Percentiles rank a stretch among this genome's conserved stretches.
Conservation (phyloP, 2,329 filamentous ascomycete species). For the Plectosphaerella cucumerina region DNA sequence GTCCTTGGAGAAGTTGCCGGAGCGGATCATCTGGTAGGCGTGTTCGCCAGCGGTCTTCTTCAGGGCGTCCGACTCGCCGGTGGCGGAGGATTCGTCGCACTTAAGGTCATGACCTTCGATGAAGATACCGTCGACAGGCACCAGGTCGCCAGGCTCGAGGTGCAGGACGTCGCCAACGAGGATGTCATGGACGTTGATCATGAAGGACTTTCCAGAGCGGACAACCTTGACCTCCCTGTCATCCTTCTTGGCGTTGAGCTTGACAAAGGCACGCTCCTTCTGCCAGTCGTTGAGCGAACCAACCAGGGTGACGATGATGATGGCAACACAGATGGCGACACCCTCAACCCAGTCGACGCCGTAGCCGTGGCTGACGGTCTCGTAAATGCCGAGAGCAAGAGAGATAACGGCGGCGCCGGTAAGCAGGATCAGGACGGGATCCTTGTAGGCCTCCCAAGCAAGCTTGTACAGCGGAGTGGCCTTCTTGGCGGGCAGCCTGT, state of each 20-base stretch:
- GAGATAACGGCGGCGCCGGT: conserved; percentile 63
- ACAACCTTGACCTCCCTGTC: conserved; percentile 63
- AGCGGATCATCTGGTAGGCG: conserved; percentile 51
- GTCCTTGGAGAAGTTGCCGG: conserved; percentile 38
- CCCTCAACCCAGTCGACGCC: conserved; percentile 64
- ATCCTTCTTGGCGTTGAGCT: conserved; percentile 58
- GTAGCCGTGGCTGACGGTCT: conserved; percentile 52
- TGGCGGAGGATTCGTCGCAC: conserved; percentile 71
- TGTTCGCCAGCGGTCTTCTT: conserved; percentile 60
- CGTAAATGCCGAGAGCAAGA: conserved; percentile 62
- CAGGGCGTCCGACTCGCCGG: conserved; percentile 69
- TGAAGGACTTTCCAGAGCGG: conserved; percentile 59
- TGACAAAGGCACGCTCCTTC: conserved; percentile 62
- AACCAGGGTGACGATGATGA: conserved; percentile 59
- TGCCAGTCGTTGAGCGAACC: conserved; percentile 65
- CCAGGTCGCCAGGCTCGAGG: conserved; percentile 64
- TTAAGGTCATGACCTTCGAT: conserved; percentile 50
- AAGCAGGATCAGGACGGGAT: conserved; percentile 63
- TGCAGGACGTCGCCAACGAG: conserved; percentile 67
- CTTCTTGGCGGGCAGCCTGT: conserved; percentile 60
- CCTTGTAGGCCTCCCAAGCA: conserved; percentile 65
- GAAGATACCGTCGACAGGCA: conserved; percentile 68
- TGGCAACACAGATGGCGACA: conserved; percentile 62
- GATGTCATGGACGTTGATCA: conserved; percentile 63
- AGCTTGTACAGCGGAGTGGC: conserved; percentile 55